Evolutionary conservation across 331 rosid genomes (phyloP), one percentile per base, ranked within the genome.

Genomic region (Stylosanthes scabra): DNA sequence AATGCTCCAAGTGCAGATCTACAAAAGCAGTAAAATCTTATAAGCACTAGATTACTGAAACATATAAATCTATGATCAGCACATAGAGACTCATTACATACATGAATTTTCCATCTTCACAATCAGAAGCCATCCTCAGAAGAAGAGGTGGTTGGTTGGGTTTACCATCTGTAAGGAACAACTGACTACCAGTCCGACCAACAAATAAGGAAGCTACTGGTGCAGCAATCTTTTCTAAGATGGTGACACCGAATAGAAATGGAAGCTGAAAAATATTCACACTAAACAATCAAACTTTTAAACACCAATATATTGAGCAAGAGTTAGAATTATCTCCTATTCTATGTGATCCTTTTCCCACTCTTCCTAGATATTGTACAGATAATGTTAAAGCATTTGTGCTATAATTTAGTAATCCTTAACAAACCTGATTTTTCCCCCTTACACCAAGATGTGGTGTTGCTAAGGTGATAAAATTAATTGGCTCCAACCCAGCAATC

Each of bases 361-460:
- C 63, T 29, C 25, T 20, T 20, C 25, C 25, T 72, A 57, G 27
- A 52, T 52, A 60, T 5, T 46, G 34, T n/a, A 39, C 70, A 71
- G 52, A 63, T 16, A 57, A 40, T 15, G 14, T 14, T 8, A 52
- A 83, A 63, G 59, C 71, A 82, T 63, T 5, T 60, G 59, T 65
- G 6, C 69, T 54, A 76, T 45, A 65, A 67, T 63, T 41, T 41
- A 76, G 77, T 78, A 66, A 45, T 75, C 62, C 34, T 37, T 45
- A 46, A 90, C 87, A 69, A 27, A 94, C 99, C 99, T 94, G 99
- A 5, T 75, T 86, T 86, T 80, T 94, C 63, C 99, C 97, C 85
- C 96, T 88, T 74, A 91, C 96, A 16, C 97, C 97, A 55, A 94
- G 96, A 83, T 94, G 99, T 45, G 99, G 99, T 77, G 96, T 88